phyloP scores from a whole-genome alignment of 2,329 filamentous ascomycete genomes.

The Fusarium papillatum region DNA sequence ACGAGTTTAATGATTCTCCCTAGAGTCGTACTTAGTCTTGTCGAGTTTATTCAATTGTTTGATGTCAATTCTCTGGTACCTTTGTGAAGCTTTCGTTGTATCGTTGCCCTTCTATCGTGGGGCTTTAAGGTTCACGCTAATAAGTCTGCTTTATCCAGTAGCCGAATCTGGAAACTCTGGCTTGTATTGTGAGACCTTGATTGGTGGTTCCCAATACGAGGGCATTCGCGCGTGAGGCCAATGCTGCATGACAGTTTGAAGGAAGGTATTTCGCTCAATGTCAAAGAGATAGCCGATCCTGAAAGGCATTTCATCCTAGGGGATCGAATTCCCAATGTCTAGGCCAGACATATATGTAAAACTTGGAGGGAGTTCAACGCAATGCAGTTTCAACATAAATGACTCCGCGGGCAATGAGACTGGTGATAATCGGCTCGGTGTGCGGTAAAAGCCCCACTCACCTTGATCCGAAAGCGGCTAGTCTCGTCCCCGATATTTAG shows the following conservation, averaged over 20 bases:
- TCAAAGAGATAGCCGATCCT: neutral
- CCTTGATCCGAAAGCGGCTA: neutral
- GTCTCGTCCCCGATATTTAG: neutral
- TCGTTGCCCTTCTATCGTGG: neutral
- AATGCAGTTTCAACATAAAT: neutral
- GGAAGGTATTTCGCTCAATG: neutral
- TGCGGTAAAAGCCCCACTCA: neutral
- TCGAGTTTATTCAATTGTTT: neutral
- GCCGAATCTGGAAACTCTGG: neutral
- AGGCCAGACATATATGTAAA: neutral
- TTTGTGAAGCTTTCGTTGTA: neutral
- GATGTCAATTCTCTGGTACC: neutral
- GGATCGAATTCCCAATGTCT: neutral
- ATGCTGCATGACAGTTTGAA: neutral
- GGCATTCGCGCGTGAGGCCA: neutral
- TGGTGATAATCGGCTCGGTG: neutral
- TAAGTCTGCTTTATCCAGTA: neutral
- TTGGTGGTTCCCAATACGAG: neutral
- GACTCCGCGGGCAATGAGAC: neutral
- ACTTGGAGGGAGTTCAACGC: no score
- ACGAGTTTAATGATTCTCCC: conserved; percentile 55
- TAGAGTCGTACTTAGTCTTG: neutral
- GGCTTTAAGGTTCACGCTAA: neutral
- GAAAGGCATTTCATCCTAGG: fast-evolving
- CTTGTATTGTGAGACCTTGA: neutral